Conservation (phyloP, 2,329 filamentous ascomycete genomes). For the Calonectria leucothoes region DNA sequence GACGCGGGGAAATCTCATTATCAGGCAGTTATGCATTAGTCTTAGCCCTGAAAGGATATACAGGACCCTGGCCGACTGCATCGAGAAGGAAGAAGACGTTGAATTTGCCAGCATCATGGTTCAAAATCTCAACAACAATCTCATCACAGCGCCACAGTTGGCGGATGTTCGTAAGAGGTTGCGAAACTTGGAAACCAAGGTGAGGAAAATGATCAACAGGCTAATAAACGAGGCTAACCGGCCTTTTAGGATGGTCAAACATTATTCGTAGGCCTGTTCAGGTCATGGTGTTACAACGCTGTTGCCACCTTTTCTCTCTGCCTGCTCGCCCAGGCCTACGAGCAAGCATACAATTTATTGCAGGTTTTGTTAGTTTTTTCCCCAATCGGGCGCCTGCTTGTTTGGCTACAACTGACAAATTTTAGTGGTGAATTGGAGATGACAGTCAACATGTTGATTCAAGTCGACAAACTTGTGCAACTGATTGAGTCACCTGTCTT, state of each 20-base stretch:
- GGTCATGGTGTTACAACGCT: slow-evolving; percentile 98
- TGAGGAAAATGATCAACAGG: slow-evolving; percentile 45
- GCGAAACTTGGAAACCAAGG: slow-evolving; percentile 88
- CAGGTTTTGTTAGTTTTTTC: slow-evolving; percentile 82
- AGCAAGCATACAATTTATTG: slow-evolving; percentile 95
- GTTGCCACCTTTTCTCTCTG: slow-evolving; percentile 98
- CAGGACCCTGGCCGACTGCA: slow-evolving; percentile 92
- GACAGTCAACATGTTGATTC: slow-evolving; percentile 98
- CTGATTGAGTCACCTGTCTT: slow-evolving; percentile 97
- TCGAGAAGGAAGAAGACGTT: slow-evolving; percentile 97
- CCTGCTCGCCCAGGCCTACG: slow-evolving; percentile 94
- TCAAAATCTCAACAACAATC: slow-evolving; percentile 98
- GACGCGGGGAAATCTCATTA: slow-evolving; percentile 94
- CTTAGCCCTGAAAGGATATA: slow-evolving; percentile 96
- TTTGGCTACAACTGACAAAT: neutral
- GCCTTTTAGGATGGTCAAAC: slow-evolving; percentile 83
- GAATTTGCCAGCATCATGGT: slow-evolving; percentile 99
- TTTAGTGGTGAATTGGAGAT: slow-evolving; percentile 94
- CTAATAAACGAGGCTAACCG: slow-evolving; percentile 13
- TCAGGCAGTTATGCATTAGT: slow-evolving; percentile 92
- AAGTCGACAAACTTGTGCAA: slow-evolving; percentile 98
- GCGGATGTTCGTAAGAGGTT: slow-evolving; percentile 90
- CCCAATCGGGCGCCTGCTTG: neutral
- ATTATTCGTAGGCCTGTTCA: slow-evolving; percentile 93
- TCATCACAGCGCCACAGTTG: slow-evolving; percentile 96